A percentile compares a stretch with the other conserved stretches of the same genome.
phyloP scores from a whole-genome alignment of 257 asterid species.

The Sherardia arvensis region DNA sequence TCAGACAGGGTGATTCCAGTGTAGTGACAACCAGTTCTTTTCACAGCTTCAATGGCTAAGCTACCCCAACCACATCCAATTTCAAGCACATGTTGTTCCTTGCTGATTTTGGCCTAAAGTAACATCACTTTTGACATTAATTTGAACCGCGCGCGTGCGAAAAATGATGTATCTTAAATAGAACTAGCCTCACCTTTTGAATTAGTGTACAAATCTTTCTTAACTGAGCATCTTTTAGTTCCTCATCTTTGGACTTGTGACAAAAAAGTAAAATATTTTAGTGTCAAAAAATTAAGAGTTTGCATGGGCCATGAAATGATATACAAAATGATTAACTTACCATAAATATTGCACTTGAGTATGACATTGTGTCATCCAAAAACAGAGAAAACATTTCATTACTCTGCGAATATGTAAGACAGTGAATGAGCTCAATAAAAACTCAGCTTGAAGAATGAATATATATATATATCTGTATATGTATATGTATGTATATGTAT shows the following conservation, averaged over 20 bases:
- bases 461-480: too few relatives aligned
- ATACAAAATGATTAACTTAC: constrained; percentile 30
- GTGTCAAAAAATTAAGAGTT: too few relatives aligned
- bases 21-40: constrained; percentile 70
- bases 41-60: constrained; percentile 71
- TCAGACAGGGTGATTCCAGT: constrained; percentile 85
- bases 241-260: constrained; percentile 48
- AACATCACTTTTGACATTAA: too few relatives aligned
- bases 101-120: constrained; percentile 62
- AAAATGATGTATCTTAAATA: too few relatives aligned
- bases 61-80: constrained; percentile 99
- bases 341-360: constrained; percentile 75
- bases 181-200: constrained; percentile 40
- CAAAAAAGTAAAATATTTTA: not conserved
- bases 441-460: too few relatives aligned
- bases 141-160: too few relatives aligned
- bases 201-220: constrained; percentile 67
- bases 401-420: constrained; percentile 42
- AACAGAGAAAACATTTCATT: constrained; percentile 53
- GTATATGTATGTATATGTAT: too few relatives aligned
- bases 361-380: constrained; percentile 80
- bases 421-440: too few relatives aligned
- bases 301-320: too few relatives aligned
- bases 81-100: constrained; percentile 66
- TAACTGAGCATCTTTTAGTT: constrained; percentile 65